A percentile compares a stretch with the other conserved stretches of the same genome.
Evolutionary conservation across 2,329 filamentous ascomycete species (phyloP).

Genomic region (Xylariaceae sp.): DNA sequence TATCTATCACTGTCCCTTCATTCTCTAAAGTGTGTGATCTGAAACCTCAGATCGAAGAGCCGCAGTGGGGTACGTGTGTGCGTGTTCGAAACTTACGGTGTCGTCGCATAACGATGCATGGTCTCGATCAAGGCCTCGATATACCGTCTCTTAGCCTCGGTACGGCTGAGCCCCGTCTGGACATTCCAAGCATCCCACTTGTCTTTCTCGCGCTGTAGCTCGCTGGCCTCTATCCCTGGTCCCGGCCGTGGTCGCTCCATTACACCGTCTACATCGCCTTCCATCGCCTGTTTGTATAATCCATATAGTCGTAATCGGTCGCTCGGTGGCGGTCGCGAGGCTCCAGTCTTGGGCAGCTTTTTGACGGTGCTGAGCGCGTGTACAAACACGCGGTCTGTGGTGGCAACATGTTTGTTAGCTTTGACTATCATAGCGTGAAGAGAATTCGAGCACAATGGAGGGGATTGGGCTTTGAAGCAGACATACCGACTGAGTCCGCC

Average conservation of each 20-base stretch:
- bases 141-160: conserved; percentile 90
- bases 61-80: no score
- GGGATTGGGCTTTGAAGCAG: not conserved
- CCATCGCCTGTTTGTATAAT: conserved; percentile 98
- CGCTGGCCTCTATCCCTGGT: conserved; percentile 46
- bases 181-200: conserved; percentile 96
- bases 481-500: conserved; percentile 52
- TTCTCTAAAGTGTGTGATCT: conserved; percentile 5
- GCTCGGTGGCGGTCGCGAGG: conserved; percentile 76
- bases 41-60: no score
- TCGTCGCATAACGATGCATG: conserved; percentile 94
- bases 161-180: conserved; percentile 76
- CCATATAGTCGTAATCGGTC: conserved; percentile 93
- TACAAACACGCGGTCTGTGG: conserved; percentile 89
- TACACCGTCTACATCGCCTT: conserved; percentile 91
- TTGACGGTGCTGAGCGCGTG: conserved; percentile 99
- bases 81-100: conserved; percentile 62
- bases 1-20: not conserved
- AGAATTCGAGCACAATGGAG: not conserved
- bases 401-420: not conserved
- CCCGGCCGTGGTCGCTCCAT: conserved; percentile 72
- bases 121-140: conserved; percentile 92
- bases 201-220: conserved; percentile 56
- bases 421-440: not conserved
- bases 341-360: conserved; percentile 91